Conservation (phyloP, 73 alveolate species). For the Symbiodinium natans region DNA sequence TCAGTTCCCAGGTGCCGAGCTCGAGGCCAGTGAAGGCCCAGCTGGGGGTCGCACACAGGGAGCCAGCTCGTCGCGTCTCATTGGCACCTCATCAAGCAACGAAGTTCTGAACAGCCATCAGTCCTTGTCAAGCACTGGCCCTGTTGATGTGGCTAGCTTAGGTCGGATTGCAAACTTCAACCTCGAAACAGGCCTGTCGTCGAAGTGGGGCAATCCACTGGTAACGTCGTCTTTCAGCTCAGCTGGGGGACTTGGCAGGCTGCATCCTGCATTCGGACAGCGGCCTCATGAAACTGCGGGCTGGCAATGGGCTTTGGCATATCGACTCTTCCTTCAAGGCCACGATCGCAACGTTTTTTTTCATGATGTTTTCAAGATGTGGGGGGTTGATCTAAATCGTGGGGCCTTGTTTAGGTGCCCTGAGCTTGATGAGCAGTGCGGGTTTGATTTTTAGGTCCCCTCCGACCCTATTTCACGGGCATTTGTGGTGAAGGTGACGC, state of each 20-base stretch:
- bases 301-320: conserved; percentile 92
- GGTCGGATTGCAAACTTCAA: conserved; percentile 83
- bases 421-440: too few species aligned
- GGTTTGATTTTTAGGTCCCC: too few species aligned
- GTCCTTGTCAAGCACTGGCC: not conserved
- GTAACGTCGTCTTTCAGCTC: too few species aligned
- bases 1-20: conserved; percentile 47
- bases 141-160: not conserved
- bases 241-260: not conserved
- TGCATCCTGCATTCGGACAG: conserved; percentile 10
- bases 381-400: not conserved
- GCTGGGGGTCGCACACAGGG: conserved; percentile 30
- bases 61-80: not conserved
- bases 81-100: not conserved
- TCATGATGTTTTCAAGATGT: too few species aligned
- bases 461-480: not conserved
- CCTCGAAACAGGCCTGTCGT: conserved; percentile 37
- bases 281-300: conserved; percentile 63
- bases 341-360: not conserved
- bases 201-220: not conserved
- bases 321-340: conserved; percentile 88
- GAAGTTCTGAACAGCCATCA: not conserved
- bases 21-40: conserved; percentile 71
- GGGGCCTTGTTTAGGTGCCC: not conserved
- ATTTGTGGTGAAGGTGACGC: conserved; percentile 7